A percentile compares a stretch with the other conserved stretches of the same genome.
Conservation (phyloP, 73 alveolate species). For the Paramecium caudatum region DNA sequence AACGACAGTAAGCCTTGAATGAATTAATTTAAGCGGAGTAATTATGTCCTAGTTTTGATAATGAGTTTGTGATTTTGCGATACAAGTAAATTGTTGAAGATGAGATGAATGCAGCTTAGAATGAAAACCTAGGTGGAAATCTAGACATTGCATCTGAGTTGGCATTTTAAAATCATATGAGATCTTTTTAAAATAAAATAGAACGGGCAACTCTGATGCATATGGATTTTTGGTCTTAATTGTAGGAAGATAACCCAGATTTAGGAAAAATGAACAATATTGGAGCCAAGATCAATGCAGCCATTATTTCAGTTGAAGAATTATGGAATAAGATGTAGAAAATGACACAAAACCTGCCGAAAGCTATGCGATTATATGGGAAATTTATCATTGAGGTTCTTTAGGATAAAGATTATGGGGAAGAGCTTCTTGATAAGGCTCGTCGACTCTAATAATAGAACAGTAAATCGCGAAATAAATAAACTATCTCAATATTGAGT, state of each 20-base stretch:
- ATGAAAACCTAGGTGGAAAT: constrained; percentile 55
- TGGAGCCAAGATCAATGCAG: constrained; percentile 62
- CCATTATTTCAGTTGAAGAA: constrained; percentile 67
- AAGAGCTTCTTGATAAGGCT: constrained; percentile 7
- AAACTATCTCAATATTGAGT: not conserved
- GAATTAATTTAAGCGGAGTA: constrained; percentile 59
- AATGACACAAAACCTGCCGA: constrained; percentile 62
- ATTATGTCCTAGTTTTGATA: constrained; percentile 65
- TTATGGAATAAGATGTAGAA: constrained; percentile 66
- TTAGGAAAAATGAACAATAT: constrained; percentile 71
- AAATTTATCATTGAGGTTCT: constrained; percentile 69
- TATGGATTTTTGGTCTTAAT: constrained; percentile 76
- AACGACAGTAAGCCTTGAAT: constrained; percentile 55
- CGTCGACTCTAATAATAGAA: constrained; percentile 32
- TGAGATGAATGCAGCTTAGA: constrained; percentile 56
- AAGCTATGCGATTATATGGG: constrained; percentile 72
- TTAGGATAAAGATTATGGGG: constrained; percentile 69
- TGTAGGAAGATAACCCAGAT: constrained; percentile 71
- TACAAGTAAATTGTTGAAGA: not conserved
- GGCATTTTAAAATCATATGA: constrained; percentile 62
- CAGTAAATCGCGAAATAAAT: constrained; percentile 30
- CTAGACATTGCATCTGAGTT: constrained; percentile 61
- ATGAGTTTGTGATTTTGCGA: constrained; percentile 54
- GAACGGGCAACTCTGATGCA: constrained; percentile 68
- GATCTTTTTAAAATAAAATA: constrained; percentile 67